Percentiles rank a stretch among this genome's conserved stretches.
Evolutionary conservation across 345 rosid species (phyloP).

Genomic region (Boechera stricta): DNA sequence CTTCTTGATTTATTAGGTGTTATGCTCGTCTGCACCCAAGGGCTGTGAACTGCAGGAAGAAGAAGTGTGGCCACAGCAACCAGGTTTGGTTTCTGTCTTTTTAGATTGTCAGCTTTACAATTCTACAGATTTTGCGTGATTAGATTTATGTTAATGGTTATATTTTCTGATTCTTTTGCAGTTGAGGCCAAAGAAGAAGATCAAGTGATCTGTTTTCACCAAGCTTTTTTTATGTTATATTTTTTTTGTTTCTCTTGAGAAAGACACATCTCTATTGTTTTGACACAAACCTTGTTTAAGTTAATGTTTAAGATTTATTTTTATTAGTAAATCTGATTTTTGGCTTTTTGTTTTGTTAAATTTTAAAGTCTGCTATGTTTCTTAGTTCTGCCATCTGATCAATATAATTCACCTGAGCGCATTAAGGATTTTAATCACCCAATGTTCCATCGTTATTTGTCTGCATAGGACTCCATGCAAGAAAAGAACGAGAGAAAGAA

Average conservation of each 20-base stretch:
- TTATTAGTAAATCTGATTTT: slow-evolving; percentile 5
- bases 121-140: neutral
- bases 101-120: neutral
- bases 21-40: slow-evolving; percentile 97
- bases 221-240: neutral
- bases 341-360: neutral
- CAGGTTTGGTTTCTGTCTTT: slow-evolving; percentile 56
- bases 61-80: slow-evolving; percentile 99
- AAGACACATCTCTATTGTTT: neutral
- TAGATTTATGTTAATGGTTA: neutral
- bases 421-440: too few species aligned
- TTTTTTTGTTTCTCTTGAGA: neutral
- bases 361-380: neutral
- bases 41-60: slow-evolving; percentile 98
- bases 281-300: neutral
- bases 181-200: slow-evolving; percentile 92
- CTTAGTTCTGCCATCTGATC: neutral
- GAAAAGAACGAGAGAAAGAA: too few species aligned
- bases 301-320: neutral
- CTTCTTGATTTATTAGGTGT: slow-evolving; percentile 50
- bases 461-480: too few species aligned
- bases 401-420: too few species aligned
- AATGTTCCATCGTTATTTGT: too few species aligned
- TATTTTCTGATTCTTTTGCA: slow-evolving; percentile 43
- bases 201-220: slow-evolving; percentile 48